Conservation (phyloP, 2,329 filamentous ascomycete species). For the Beauveria australis region DNA sequence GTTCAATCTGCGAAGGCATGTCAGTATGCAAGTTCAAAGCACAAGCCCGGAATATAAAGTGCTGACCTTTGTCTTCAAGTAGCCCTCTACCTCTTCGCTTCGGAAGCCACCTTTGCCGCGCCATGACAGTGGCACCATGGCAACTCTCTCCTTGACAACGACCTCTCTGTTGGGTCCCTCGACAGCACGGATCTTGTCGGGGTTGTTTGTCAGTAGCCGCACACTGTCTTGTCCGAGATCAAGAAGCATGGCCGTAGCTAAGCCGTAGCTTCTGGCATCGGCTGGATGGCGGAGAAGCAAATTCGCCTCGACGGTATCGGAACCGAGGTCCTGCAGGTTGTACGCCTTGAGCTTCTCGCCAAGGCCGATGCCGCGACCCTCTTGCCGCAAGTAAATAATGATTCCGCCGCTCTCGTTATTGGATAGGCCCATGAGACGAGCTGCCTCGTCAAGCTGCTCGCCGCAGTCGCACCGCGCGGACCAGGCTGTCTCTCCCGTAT, state of each 20-base stretch:
- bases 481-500: constrained; percentile 98
- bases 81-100: constrained; percentile 85
- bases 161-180: constrained; percentile 87
- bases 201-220: constrained; percentile 87
- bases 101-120: constrained; percentile 74
- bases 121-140: constrained; percentile 95
- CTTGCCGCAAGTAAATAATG: constrained; percentile 91
- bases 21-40: constrained; percentile 15
- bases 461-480: constrained; percentile 96
- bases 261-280: constrained; percentile 86
- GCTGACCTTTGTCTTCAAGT: constrained; percentile 85
- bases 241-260: constrained; percentile 90
- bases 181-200: constrained; percentile 90
- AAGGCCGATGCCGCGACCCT: constrained; percentile 89
- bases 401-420: constrained; percentile 63
- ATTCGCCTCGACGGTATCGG: constrained; percentile 97
- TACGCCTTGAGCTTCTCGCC: constrained; percentile 97
- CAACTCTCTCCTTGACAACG: constrained; percentile 77
- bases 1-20: constrained; percentile 55
- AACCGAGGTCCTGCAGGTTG: constrained; percentile 91
- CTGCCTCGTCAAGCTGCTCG: constrained; percentile 94
- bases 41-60: neutral
- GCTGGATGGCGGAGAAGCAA: constrained; percentile 83
- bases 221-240: constrained; percentile 77
- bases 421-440: constrained; percentile 78